phyloP scores from a whole-genome alignment of 2,329 filamentous ascomycete species.

The Fusarium sacchari region DNA sequence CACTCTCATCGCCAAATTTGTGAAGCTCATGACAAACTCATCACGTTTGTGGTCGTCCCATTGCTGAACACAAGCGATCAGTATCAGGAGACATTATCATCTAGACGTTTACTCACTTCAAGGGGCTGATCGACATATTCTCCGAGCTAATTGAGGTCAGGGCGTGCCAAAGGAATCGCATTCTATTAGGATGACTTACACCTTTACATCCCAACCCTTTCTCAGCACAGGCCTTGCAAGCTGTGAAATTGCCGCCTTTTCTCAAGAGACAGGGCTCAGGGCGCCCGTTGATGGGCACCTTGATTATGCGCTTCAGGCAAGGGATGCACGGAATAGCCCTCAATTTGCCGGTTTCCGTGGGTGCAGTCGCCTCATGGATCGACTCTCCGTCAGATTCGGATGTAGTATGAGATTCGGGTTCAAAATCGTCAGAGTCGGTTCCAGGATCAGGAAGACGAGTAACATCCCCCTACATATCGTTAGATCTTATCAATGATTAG shows the following conservation, averaged over 20 bases:
- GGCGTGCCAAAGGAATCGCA: not conserved
- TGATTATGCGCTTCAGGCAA: not conserved
- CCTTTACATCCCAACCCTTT: no score
- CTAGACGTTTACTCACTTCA: not conserved
- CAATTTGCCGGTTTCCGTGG: not conserved
- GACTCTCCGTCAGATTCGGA: not conserved
- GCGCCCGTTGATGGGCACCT: not conserved
- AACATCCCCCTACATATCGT: no score
- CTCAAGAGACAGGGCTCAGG: not conserved
- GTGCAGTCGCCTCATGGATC: not conserved
- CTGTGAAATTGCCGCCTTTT: no score
- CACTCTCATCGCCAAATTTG: no score
- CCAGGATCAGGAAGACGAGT: not conserved
- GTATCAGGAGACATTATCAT: not conserved
- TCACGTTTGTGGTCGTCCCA: not conserved
- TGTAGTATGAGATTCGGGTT: not conserved
- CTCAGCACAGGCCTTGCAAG: no score
- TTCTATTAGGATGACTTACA: not conserved
- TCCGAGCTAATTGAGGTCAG: not conserved
- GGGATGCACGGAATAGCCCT: not conserved
- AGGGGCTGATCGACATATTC: no score
- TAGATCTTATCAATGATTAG: no score
- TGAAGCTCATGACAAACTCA: no score
- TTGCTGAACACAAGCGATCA: not conserved
- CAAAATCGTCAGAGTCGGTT: not conserved